Evolutionary conservation across 305 asterid species (phyloP), one percentile per base, ranked within the genome.

Genomic region (Caryopteris hybrid): DNA sequence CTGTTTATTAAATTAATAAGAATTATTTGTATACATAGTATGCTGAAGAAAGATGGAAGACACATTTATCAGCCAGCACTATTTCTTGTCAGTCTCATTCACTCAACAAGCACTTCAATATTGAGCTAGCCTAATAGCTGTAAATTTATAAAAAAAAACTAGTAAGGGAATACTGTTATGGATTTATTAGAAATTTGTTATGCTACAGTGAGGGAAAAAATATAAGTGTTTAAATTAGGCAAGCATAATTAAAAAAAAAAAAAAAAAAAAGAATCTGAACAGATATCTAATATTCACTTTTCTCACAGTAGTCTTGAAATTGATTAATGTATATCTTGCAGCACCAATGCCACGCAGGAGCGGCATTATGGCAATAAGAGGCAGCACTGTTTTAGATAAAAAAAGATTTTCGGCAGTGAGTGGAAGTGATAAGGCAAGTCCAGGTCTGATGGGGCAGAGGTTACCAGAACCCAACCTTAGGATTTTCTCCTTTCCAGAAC

Each of bases 401-500:
- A 65, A 7, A 22, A 25, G 39, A 5, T 53, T 27, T 53, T 6
- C 60, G 17, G 41, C 51, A 20, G 58, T 39, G 42, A 31, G 13
- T 2, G 17, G 61, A 6, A 18, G 12, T 17, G 42, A 29, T 14
- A 2, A n/a, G 36, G 16, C 38, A 14, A 33, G 14, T 42, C 69
- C 61, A 10, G 12, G 38, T 5, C 60, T 20, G 17, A n/a, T 6
- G 10, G 60, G 38, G 18, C 38, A 53, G 36, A 27, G 25, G 14
- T 50, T 50, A 10, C 53, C 46, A 51, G 53, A 34, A 6, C 71
- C 60, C 59, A 74, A 31, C 57, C 65, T 76, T 21, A 79, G 71
- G 52, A 66, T 64, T 41, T 82, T 78, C 75, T 16, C 75, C 12
- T 64, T 76, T 54, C 25, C 51, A 18, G 84, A 82, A 73, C 80